Base-by-base conservation (phyloP, 2,329 filamentous ascomycete genomes). In the Cryphonectria parasitica region DNA sequence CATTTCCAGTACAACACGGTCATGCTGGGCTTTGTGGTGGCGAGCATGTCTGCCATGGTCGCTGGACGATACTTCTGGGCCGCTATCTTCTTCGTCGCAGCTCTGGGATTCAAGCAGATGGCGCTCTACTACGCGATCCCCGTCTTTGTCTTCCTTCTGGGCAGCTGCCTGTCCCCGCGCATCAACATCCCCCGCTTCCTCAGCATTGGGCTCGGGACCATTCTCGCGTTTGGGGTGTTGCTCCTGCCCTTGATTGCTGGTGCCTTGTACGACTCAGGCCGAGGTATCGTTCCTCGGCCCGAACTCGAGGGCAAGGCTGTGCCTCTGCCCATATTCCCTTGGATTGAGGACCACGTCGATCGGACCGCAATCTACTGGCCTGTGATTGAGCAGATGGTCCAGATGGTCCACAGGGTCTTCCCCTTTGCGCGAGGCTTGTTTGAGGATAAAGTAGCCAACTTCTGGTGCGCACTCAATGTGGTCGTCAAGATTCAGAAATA, bases 41-140 rank as follows among this genome's bases (percentile, higher is more conserved):
- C 94, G 0, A 93, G 91, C 76, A 90, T 98, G 83, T 96, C 95
- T 58, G 96, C 92, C 79, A 92, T 98, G 82, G 81, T 97, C 66
- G 94, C 94, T 3, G 93, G 93, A 4, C 89, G 94, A 64, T 91
- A 91, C 76, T 87, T 97, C 73, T 98, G 95, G 94, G 89, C 93
- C 36, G 94, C 93, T 73, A 88, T 97, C 71, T 97, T 97, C 83
- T 99, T 99, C 76, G 96, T 99, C 8, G 89, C 89, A 22, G 93
- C 95, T 3, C 85, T 99, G n/a, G 94, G 94, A 7, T 99, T 98
- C 86, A 99, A 99, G 84, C 96, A 99, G 81, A 99, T 99, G 97
- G 95, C 95, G 0, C 86, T 99, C 22, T 99, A 98, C 83, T 99
- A 98, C 80, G 94, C 97, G 3, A 95, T 97, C 19, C 91, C 91